A percentile compares a stretch with the other conserved stretches of the same genome.
phyloP scores from a whole-genome alignment of 179 eudicot species.

The Sideroxylon spinosum region DNA sequence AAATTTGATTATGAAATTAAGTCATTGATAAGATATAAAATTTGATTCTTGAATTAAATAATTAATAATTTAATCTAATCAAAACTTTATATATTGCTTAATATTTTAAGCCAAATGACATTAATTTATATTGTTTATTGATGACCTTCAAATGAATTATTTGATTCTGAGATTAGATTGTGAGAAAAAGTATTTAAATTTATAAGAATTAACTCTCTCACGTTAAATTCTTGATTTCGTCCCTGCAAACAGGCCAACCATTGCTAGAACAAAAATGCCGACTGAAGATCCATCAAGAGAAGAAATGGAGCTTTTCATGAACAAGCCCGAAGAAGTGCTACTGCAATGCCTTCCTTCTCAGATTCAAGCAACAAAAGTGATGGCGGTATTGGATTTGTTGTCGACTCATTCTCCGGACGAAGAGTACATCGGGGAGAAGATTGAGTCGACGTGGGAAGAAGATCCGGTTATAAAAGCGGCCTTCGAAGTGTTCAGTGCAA shows the following conservation, averaged over 20 bases:
- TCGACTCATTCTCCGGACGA: conserved; percentile 65
- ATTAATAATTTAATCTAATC: too few relatives aligned
- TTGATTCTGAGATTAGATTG: too few relatives aligned
- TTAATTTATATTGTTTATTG: too few relatives aligned
- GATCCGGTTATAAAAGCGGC: conserved; percentile 41
- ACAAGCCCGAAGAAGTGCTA: conserved; percentile 37
- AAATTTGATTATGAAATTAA: too few relatives aligned
- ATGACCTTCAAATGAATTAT: too few relatives aligned
- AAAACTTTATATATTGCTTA: too few relatives aligned
- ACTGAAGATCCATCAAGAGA: conserved; percentile 42
- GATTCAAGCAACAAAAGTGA: conserved; percentile 47
- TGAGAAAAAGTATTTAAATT: too few relatives aligned
- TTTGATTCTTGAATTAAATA: too few relatives aligned
- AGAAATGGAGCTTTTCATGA: conserved; percentile 31
- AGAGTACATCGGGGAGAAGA: conserved; percentile 54
- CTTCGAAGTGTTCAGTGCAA: conserved; percentile 42
- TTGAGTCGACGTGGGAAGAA: conserved; percentile 43
- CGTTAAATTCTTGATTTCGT: too few relatives aligned
- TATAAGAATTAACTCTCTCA: too few relatives aligned
- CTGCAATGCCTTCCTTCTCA: conserved; percentile 49
- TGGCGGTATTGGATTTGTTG: conserved; percentile 54
- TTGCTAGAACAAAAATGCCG: conserved; percentile 53
- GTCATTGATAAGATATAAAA: too few relatives aligned
- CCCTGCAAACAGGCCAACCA: conserved; percentile 34
- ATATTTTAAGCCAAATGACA: too few relatives aligned